Conservation (phyloP, 2,329 filamentous ascomycete genomes). For the Sordariomycetes sp. region DNA sequence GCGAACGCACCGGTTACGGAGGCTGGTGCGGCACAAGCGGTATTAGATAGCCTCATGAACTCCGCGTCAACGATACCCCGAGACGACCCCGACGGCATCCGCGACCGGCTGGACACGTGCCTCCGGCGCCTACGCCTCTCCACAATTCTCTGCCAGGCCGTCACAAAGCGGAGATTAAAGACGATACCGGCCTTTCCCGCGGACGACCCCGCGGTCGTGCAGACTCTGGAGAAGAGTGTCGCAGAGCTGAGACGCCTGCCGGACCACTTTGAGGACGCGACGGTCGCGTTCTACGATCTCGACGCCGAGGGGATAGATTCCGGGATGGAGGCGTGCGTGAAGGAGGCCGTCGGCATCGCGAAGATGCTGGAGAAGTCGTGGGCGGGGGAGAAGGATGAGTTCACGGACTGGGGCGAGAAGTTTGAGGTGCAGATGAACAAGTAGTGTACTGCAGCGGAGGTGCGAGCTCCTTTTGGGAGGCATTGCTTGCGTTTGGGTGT, state of each 20-base stretch:
- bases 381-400: constrained; percentile 60
- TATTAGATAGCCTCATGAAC: constrained; percentile 59
- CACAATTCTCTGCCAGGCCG: constrained; percentile 56
- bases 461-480: neutral
- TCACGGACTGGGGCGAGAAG: constrained; percentile 62
- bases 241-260: constrained; percentile 48
- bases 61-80: constrained; percentile 50
- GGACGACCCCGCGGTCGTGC: constrained; percentile 19
- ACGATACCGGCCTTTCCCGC: constrained; percentile 33
- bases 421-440: constrained; percentile 44
- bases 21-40: constrained; percentile 28
- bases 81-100: constrained; percentile 52
- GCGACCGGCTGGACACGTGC: constrained; percentile 52
- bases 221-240: constrained; percentile 45
- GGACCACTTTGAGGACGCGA: constrained; percentile 59
- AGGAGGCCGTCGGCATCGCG: constrained; percentile 44
- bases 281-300: constrained; percentile 61
- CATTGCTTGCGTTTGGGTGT: too few species aligned
- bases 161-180: constrained; percentile 60
- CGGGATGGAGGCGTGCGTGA: constrained; percentile 48
- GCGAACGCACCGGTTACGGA: constrained; percentile 16
- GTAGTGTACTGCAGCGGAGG: constrained; percentile 5
- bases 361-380: constrained; percentile 49
- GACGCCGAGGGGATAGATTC: constrained; percentile 47
- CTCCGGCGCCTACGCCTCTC: constrained; percentile 57